These are phyloP conservation scores for Earliella scabrosa DNA, from an alignment of 1,284 basidiomycete genomes.

Conservation along the genomic window DNA sequence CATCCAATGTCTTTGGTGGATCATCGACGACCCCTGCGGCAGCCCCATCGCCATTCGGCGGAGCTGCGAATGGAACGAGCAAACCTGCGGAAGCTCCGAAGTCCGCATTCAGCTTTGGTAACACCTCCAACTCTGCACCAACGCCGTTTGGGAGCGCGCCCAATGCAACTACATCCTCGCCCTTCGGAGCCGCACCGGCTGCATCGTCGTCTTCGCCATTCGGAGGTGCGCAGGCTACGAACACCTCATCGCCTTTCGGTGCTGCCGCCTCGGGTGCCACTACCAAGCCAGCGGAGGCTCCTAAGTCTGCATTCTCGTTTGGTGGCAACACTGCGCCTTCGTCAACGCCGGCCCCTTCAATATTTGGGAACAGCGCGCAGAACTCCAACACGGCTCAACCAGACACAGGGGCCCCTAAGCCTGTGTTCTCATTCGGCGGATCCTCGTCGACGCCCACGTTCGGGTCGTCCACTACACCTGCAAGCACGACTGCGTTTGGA, in stretches of 20 bases:
- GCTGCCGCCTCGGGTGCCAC: neutral
- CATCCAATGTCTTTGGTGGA: slow-evolving; percentile 17
- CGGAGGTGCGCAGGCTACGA: neutral
- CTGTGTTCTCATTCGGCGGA: slow-evolving; percentile 7
- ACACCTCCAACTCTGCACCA: neutral
- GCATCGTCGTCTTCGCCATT: neutral
- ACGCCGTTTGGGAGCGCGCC: neutral
- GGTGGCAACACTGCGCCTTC: neutral
- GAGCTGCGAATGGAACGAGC: neutral
- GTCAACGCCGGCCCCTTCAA: slow-evolving; percentile 2
- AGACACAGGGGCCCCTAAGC: slow-evolving; percentile 20
- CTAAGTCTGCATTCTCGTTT: slow-evolving; percentile 18
- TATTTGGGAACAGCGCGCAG: slow-evolving; percentile 12
- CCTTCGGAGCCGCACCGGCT: neutral
- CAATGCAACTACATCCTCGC: neutral
- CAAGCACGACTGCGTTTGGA: slow-evolving; percentile 10
- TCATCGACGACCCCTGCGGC: slow-evolving; percentile 1
- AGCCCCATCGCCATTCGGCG: slow-evolving; percentile 11
- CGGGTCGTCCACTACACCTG: slow-evolving; percentile 1
- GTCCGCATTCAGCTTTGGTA: slow-evolving; percentile 21
- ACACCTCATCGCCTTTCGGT: slow-evolving; percentile 5
- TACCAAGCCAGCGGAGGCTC: neutral
- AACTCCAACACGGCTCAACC: slow-evolving; percentile 5
- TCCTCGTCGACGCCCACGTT: slow-evolving; percentile 5
- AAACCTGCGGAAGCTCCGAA: slow-evolving; percentile 17